Conservation (phyloP, 2,329 filamentous ascomycete species). For the Claviceps capensis region DNA sequence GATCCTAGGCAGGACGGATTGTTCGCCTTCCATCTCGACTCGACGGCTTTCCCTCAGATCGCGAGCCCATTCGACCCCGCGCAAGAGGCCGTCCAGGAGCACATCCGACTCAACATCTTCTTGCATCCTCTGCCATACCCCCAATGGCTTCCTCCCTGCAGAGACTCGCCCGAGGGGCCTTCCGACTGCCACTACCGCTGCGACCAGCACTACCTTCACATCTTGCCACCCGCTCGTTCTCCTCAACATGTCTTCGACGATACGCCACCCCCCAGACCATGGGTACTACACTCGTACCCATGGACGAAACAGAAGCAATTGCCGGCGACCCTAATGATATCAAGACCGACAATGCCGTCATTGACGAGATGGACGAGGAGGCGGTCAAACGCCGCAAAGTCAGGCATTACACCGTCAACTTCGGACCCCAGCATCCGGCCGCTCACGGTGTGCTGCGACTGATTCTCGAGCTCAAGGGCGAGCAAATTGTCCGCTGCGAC, state of each 20-base stretch:
- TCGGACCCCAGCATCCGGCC: conserved; percentile 94
- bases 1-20: conserved; percentile 2
- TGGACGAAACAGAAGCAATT: conserved; percentile 40
- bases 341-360: conserved; percentile 25
- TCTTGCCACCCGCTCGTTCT: conserved; percentile 44
- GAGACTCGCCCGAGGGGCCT: conserved; percentile 59
- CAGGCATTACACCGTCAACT: conserved; percentile 98
- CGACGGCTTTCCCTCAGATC: conserved; percentile 11
- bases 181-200: conserved; percentile 50
- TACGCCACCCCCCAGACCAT: conserved; percentile 41
- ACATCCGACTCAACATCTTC: conserved; percentile 13
- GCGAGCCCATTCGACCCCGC: conserved; percentile 21
- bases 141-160: conserved; percentile 54
- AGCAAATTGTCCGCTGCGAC: conserved; percentile 93
- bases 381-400: conserved; percentile 61
- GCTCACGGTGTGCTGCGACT: conserved; percentile 95
- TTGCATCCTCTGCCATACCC: conserved; percentile 16
- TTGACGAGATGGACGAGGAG: conserved; percentile 34
- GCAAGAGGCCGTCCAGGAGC: conserved; percentile 22
- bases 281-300: conserved; percentile 50
- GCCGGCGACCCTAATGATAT: conserved; percentile 36
- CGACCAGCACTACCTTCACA: conserved; percentile 24
- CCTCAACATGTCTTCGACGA: conserved; percentile 47
- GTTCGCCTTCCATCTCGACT: conserved; percentile 3
- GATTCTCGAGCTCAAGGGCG: conserved; percentile 94